Percentiles rank a stretch among this genome's conserved stretches.
Conservation (phyloP, 495 filamentous ascomycete genomes). For the Geoglossum glabrum region DNA sequence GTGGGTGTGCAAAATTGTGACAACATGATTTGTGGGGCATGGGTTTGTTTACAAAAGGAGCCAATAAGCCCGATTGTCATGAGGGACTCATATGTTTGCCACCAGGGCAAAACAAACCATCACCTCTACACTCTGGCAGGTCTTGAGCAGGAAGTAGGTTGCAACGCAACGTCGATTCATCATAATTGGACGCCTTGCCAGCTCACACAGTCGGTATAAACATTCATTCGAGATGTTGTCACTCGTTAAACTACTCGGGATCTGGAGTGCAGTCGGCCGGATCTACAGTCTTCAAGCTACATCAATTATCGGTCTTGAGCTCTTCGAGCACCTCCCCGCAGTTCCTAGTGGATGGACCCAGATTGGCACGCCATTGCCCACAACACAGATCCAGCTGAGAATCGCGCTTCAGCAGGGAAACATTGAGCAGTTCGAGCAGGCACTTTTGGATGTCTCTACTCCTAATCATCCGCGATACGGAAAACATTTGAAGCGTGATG, state of each 20-base stretch:
- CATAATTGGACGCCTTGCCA: background rate
- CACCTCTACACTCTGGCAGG: background rate
- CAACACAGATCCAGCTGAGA: slow-evolving; percentile 13
- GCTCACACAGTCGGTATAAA: background rate
- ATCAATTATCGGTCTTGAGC: background rate
- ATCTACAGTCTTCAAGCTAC: background rate
- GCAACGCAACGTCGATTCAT: background rate
- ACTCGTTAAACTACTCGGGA: background rate
- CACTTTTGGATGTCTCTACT: slow-evolving; percentile 1
- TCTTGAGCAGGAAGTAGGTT: background rate
- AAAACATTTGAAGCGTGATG: slow-evolving; percentile 29
- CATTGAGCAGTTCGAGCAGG: slow-evolving; percentile 2
- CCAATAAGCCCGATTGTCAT: too few species aligned
- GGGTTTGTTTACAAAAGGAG: too few species aligned
- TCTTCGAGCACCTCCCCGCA: background rate
- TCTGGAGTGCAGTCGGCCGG: background rate
- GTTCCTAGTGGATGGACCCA: slow-evolving; percentile 17
- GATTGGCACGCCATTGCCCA: slow-evolving; percentile 11
- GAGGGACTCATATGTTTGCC: background rate
- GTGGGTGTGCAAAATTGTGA: background rate
- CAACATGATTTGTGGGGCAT: too few species aligned
- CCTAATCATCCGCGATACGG: slow-evolving; percentile 3
- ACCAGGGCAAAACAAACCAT: background rate
- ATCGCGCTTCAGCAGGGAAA: slow-evolving; percentile 17
- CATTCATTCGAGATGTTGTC: background rate